phyloP scores from a whole-genome alignment of 306 rosid species.

The Medicago ruthenica region DNA sequence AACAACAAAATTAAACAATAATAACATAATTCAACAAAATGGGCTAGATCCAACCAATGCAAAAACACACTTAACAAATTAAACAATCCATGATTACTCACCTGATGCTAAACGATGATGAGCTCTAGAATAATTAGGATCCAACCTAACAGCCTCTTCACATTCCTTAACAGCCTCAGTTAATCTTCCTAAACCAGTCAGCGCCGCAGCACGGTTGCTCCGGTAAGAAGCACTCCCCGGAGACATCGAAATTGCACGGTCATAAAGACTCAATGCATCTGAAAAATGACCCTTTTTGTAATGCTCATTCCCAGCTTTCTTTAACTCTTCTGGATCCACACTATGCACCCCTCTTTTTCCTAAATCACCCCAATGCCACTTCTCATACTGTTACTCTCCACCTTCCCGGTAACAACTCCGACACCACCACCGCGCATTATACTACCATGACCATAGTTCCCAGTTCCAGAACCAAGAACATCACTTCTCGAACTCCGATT shows the following conservation, averaged over 20 bases:
- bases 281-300: constrained; percentile 72
- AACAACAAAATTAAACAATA: constrained; percentile 4
- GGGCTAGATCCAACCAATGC: constrained; percentile 43
- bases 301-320: constrained; percentile 83
- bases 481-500: constrained; percentile 62
- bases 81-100: constrained; percentile 42
- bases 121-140: constrained; percentile 82
- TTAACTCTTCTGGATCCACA: constrained; percentile 83
- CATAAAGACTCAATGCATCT: constrained; percentile 81
- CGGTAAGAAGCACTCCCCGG: constrained; percentile 79
- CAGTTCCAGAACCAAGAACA: constrained; percentile 81
- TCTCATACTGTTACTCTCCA: background rate
- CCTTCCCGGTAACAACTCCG: background rate
- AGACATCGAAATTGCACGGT: constrained; percentile 74
- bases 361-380: constrained; percentile 42
- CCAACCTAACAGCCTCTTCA: constrained; percentile 85
- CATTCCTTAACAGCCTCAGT: constrained; percentile 84
- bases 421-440: constrained; percentile 67
- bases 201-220: constrained; percentile 91
- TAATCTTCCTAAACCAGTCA: constrained; percentile 73
- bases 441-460: constrained; percentile 90
- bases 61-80: background rate
- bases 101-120: constrained; percentile 92
- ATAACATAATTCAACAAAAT: constrained; percentile 20
- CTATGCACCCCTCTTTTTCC: constrained; percentile 51